These are phyloP conservation scores for Starmerella lactis-condensi DNA, from an alignment of 805 yeast genomes.

Conservation along the genomic window DNA sequence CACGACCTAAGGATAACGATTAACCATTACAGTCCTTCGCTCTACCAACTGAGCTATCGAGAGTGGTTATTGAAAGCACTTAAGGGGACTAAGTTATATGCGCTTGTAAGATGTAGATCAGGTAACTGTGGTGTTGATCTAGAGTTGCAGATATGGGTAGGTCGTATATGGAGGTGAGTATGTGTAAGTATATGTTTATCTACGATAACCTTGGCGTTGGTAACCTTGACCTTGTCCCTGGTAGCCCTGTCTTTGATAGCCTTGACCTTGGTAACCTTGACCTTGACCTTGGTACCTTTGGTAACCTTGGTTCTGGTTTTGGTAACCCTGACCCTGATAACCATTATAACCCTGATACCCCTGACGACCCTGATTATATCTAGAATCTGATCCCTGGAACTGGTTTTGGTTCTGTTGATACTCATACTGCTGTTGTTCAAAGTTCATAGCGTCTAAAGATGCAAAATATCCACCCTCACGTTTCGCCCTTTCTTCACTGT, in stretches of 20 bases:
- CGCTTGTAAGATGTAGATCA: too few relatives aligned
- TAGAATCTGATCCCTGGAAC: constrained; percentile 4
- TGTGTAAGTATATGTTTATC: too few relatives aligned
- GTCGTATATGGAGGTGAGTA: too few relatives aligned
- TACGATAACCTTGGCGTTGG: not conserved
- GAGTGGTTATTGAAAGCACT: constrained; percentile 5
- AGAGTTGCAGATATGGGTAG: too few relatives aligned
- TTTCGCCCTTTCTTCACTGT: constrained; percentile 12
- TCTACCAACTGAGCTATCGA: constrained; percentile 16
- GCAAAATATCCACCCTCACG: constrained; percentile 15
- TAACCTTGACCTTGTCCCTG: constrained; percentile 6
- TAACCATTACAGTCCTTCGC: constrained; percentile 18
- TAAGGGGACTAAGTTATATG: too few relatives aligned
- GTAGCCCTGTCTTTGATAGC: constrained; percentile 2
- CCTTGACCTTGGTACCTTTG: constrained; percentile 8
- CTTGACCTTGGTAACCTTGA: not conserved
- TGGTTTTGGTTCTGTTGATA: constrained; percentile 10
- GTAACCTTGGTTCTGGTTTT: constrained; percentile 5
- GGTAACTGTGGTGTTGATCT: too few relatives aligned
- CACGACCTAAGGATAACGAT: constrained; percentile 18
- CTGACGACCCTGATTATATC: constrained; percentile 10
- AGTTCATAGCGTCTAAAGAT: constrained; percentile 5
- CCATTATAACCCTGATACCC: constrained; percentile 15
- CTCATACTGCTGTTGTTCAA: constrained; percentile 5
- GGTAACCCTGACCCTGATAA: constrained; percentile 16